Evolutionary conservation across 257 asterid genomes (phyloP).

Genomic region (Nicotiana benthamiana): DNA sequence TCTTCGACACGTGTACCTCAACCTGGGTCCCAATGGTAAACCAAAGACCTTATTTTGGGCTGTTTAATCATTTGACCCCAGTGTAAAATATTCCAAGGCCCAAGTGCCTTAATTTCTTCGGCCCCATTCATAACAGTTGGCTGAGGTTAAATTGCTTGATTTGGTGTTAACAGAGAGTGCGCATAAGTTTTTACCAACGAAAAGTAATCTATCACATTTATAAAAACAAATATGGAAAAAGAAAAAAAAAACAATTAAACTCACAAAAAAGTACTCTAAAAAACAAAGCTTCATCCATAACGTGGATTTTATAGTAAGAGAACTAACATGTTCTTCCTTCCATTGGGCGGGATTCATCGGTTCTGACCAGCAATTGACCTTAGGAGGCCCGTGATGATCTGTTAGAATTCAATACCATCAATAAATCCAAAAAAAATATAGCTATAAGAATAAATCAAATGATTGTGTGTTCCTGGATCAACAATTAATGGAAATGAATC

Average conservation of each 20-base stretch:
- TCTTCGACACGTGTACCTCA: no score
- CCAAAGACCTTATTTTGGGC: no score
- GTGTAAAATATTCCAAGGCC: no score
- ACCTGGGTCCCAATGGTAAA: no score
- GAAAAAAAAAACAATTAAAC: neutral
- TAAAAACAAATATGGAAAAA: neutral
- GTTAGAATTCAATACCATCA: neutral
- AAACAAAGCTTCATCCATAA: neutral
- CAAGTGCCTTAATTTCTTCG: no score
- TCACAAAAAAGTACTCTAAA: neutral
- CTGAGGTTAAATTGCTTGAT: no score
- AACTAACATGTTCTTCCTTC: constrained; percentile 9
- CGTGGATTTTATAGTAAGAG: neutral
- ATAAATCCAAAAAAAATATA: neutral
- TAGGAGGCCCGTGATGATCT: constrained; percentile 3
- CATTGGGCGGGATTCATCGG: constrained; percentile 6
- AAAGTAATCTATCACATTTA: neutral
- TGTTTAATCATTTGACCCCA: no score
- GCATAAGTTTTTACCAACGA: no score
- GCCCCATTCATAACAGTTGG: no score
- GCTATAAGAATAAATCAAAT: neutral
- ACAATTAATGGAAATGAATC: neutral
- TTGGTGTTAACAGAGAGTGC: no score
- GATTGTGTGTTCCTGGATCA: neutral
- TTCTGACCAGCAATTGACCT: constrained; percentile 1